phyloP scores from a whole-genome alignment of 352 stramenopile genomes.

The Phytophthora parvispora region DNA sequence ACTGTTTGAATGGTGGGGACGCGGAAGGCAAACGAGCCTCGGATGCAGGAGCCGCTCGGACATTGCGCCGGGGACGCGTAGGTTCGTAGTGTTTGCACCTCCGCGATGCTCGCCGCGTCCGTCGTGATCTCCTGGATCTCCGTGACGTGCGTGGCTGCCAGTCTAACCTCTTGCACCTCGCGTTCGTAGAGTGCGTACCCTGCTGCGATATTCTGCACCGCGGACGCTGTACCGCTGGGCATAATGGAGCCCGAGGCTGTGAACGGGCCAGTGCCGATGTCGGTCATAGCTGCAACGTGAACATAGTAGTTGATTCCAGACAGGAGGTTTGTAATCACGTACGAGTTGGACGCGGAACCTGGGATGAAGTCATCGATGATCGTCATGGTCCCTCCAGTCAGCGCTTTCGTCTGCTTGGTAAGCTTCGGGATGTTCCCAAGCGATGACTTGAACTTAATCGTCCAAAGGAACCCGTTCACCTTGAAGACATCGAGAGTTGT shows the following conservation, averaged over 20 bases:
- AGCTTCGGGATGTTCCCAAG: constrained; percentile 74
- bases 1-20: constrained; percentile 82
- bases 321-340: constrained; percentile 60
- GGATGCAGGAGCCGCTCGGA: constrained; percentile 55
- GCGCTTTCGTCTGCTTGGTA: constrained; percentile 21
- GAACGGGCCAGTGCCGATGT: constrained; percentile 65
- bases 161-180: constrained; percentile 78
- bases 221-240: constrained; percentile 57
- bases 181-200: constrained; percentile 69
- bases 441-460: constrained; percentile 83
- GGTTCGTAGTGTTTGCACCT: constrained; percentile 79
- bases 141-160: constrained; percentile 71
- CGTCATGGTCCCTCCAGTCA: constrained; percentile 40
- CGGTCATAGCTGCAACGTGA: constrained; percentile 66
- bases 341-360: constrained; percentile 53
- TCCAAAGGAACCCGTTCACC: constrained; percentile 86
- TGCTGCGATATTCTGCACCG: constrained; percentile 56
- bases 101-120: constrained; percentile 60
- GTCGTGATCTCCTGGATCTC: constrained; percentile 84
- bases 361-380: constrained; percentile 54
- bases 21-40: constrained; percentile 70
- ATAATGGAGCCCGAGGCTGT: constrained; percentile 47
- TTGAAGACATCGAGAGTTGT: constrained; percentile 68
- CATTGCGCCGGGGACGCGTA: constrained; percentile 57
- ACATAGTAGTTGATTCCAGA: constrained; percentile 76